Evolutionary conservation across 805 yeast species (phyloP).

Genomic region (Yarrowia keelungensis): DNA sequence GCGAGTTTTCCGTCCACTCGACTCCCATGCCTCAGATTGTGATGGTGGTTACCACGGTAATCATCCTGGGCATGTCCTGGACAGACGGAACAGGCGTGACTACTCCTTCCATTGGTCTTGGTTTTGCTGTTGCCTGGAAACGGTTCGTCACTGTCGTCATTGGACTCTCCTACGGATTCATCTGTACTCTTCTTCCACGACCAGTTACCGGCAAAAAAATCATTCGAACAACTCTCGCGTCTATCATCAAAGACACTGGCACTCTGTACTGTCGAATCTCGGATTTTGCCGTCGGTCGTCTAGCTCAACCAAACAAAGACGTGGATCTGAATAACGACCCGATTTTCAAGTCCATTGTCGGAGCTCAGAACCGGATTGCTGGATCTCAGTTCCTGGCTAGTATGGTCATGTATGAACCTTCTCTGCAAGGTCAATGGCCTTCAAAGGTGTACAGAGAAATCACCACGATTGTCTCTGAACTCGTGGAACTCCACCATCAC

Average conservation of each 20-base stretch:
- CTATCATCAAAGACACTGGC: slow-evolving; percentile 45
- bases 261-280: slow-evolving; percentile 47
- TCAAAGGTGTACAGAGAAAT: slow-evolving; percentile 47
- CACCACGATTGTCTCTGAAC: slow-evolving; percentile 44
- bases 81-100: slow-evolving; percentile 25
- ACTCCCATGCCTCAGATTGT: slow-evolving; percentile 48
- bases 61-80: slow-evolving; percentile 50
- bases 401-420: slow-evolving; percentile 47
- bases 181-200: slow-evolving; percentile 49
- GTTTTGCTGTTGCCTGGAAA: slow-evolving; percentile 50
- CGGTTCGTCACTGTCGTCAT: slow-evolving; percentile 49
- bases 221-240: slow-evolving; percentile 47
- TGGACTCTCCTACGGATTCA: slow-evolving; percentile 48
- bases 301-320: slow-evolving; percentile 42
- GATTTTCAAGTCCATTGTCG: slow-evolving; percentile 41
- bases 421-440: slow-evolving; percentile 50
- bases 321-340: slow-evolving; percentile 44
- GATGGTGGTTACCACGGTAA: slow-evolving; percentile 45
- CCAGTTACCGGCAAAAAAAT: slow-evolving; percentile 49
- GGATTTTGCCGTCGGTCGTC: slow-evolving; percentile 48
- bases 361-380: slow-evolving; percentile 41
- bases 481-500: slow-evolving; percentile 45
- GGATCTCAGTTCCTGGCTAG: slow-evolving; percentile 11
- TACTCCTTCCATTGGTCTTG: slow-evolving; percentile 40
- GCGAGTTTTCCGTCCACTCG: slow-evolving; percentile 48